Percentiles rank a stretch among this genome's conserved stretches.
Evolutionary conservation across 352 stramenopile species (phyloP).

Genomic region (Phytophthora citricola): DNA sequence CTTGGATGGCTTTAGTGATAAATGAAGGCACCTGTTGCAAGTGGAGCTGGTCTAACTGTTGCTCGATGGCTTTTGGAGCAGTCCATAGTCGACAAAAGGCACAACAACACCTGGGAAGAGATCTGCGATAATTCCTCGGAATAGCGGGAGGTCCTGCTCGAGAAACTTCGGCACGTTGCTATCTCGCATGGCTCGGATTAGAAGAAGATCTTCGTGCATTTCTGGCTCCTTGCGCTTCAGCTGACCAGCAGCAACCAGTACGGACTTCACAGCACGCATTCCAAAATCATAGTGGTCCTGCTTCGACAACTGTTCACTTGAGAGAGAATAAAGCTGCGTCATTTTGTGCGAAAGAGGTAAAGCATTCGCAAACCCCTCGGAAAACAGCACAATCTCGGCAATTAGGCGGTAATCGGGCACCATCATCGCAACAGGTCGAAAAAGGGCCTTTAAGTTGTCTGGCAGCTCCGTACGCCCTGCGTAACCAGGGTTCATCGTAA

Average conservation of each 20-base stretch:
- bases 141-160: constrained; percentile 94
- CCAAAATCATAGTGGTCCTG: constrained; percentile 96
- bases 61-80: constrained; percentile 91
- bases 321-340: constrained; percentile 93
- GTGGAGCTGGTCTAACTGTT: constrained; percentile 74
- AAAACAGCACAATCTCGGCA: constrained; percentile 95
- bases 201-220: constrained; percentile 93
- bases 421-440: constrained; percentile 96
- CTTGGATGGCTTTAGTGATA: constrained; percentile 89
- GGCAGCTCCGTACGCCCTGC: constrained; percentile 92
- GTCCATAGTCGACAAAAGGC: constrained; percentile 94
- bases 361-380: constrained; percentile 94
- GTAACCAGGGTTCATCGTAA: constrained; percentile 96
- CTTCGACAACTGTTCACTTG: constrained; percentile 94
- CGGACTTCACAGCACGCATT: constrained; percentile 94
- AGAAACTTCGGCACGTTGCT: constrained; percentile 97
- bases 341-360: constrained; percentile 94
- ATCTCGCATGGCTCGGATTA: constrained; percentile 97
- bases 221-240: constrained; percentile 95
- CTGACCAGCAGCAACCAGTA: constrained; percentile 94
- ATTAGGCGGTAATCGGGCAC: constrained; percentile 95
- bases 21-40: constrained; percentile 89
- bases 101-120: constrained; percentile 95
- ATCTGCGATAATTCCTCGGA: constrained; percentile 94
- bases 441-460: constrained; percentile 95